Conservation (phyloP, 495 filamentous ascomycete species). For the Neurospora sublineolata region DNA sequence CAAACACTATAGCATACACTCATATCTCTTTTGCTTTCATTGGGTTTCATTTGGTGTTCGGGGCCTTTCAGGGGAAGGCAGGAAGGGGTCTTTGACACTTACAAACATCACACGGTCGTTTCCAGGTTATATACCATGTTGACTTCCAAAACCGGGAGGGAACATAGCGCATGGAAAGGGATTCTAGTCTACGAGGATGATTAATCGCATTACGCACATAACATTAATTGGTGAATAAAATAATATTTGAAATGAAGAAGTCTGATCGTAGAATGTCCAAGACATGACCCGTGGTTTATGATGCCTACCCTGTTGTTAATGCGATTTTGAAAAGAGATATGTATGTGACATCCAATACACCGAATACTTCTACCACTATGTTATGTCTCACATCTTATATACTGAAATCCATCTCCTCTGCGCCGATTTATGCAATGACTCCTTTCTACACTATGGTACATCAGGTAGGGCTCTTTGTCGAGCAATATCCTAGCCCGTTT, state of each 20-base stretch:
- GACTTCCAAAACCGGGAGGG: neutral
- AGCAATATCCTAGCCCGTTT: neutral
- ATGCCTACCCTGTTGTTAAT: too few relatives aligned
- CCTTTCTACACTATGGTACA: conserved; percentile 19
- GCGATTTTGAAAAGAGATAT: too few relatives aligned
- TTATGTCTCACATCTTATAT: neutral
- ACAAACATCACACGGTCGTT: neutral
- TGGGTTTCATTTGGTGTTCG: neutral
- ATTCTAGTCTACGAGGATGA: neutral
- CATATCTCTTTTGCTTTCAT: neutral
- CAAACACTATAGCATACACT: neutral
- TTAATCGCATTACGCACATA: neutral
- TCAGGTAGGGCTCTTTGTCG: neutral
- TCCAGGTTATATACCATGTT: neutral
- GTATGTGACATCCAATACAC: neutral
- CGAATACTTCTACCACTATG: neutral
- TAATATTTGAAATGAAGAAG: neutral
- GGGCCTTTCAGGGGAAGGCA: neutral
- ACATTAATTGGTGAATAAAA: neutral
- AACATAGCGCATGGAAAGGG: neutral
- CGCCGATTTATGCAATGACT: conserved; percentile 13
- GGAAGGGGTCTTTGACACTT: neutral
- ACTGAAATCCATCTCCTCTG: neutral
- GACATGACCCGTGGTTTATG: neutral
- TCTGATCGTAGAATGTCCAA: neutral